These are phyloP conservation scores for Haplosporangium sp. DNA, from an alignment of 371 early-diverging fungal genomes.

Conservation along the genomic window DNA sequence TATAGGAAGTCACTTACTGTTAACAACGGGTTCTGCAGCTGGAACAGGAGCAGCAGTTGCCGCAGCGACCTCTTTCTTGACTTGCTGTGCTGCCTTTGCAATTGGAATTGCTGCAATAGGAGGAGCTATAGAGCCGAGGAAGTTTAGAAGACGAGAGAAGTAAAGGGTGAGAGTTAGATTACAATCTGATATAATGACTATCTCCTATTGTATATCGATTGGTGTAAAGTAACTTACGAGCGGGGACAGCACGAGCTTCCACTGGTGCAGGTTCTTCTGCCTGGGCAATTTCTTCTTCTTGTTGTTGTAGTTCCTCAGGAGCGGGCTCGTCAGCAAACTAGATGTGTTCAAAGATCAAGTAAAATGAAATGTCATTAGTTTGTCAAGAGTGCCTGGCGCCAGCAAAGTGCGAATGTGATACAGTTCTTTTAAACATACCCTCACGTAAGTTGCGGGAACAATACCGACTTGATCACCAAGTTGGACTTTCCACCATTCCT, in stretches of 20 bases:
- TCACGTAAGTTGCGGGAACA: constrained; percentile 67
- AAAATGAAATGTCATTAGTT: neutral
- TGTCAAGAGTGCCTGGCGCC: neutral
- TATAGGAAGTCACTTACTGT: constrained; percentile 18
- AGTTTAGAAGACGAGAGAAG: neutral
- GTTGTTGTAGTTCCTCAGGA: constrained; percentile 40
- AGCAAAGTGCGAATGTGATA: neutral
- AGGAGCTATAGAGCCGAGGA: constrained; percentile 12
- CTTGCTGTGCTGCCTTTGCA: constrained; percentile 14
- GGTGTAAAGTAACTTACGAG: constrained; percentile 23
- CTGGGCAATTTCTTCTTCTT: constrained; percentile 25
- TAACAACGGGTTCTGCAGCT: constrained; percentile 10
- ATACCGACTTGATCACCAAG: constrained; percentile 61
- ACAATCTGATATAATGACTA: neutral
- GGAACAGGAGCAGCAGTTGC: constrained; percentile 14
- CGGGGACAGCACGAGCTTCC: constrained; percentile 27
- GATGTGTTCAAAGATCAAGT: neutral
- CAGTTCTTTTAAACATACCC: constrained; percentile 24
- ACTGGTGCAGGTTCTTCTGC: constrained; percentile 42
- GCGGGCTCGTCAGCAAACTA: constrained; percentile 49
- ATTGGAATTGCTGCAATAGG: constrained; percentile 7
- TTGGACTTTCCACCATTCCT: constrained; percentile 83
- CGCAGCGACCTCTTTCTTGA: constrained; percentile 12
- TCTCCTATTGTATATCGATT: neutral
- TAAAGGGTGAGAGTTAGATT: neutral